Base-by-base conservation (phyloP, 805 yeast species). In the Ogataea allantospora region DNA sequence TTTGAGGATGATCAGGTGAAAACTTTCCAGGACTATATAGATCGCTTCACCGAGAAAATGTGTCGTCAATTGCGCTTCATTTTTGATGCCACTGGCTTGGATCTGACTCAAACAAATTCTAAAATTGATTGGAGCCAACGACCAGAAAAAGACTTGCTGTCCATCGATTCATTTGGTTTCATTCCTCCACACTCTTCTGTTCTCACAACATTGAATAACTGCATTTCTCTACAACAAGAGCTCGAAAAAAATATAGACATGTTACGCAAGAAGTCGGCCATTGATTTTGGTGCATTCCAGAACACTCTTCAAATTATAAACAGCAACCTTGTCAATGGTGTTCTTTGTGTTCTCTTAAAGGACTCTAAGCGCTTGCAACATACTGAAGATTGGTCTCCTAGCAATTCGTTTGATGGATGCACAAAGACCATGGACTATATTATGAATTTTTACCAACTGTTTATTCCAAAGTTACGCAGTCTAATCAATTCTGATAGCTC, bases 171-270 rank as follows among this genome's bases (percentile, higher is more conserved):
- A 23, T 75, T 66, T 54, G 80, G 81, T 1, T 80, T 78, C 50
- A 54, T 81, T 15, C 89, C 91, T 3, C 80, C 82, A 1, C 66
- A 67, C 37, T 68, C 88, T 1, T 84, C 82, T 51, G 73, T 83
- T 7, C 62, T 84, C 16, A 70, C 85, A 30, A 68, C 83, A 2
- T 56, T 78, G 23, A 67, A 73, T 46, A 78, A 74, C 48, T 55
- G 77, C 25, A 70, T 78, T 1, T 58, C 60, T 18, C 61, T 80
- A 11, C 65, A 73, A 17, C 65, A 64, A 3, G 63, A 67, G 2
- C 57, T 81, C 7, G 66, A 20, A 13, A 35, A 43, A 4, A 42
- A 34, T 44, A 30, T 48, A 44, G 56, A 62, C 18, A 60, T 67
- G 18, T 59, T 70, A 27, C 66, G 67, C 28, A 71, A 68, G 33